Conservation (phyloP, 257 asterid genomes). For the Lycium barbarum region DNA sequence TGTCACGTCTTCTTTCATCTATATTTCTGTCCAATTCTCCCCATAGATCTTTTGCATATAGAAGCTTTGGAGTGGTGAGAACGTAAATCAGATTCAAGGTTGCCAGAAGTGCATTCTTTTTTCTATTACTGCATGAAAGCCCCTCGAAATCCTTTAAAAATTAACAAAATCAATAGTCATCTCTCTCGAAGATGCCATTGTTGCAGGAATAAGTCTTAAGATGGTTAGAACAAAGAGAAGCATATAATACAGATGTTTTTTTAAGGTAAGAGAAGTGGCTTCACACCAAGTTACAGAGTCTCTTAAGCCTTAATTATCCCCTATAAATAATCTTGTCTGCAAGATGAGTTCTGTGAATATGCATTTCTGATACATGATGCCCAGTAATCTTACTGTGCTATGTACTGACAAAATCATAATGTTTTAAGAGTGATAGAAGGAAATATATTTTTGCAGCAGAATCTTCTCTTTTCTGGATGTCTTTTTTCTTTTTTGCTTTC, state of each 20-base stretch:
- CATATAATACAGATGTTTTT: background rate
- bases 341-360: background rate
- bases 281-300: background rate
- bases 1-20: background rate
- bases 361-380: too few species aligned
- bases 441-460: background rate
- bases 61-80: background rate
- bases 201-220: too few species aligned
- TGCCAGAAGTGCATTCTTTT: background rate
- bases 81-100: background rate
- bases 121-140: background rate
- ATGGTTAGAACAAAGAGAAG: too few species aligned
- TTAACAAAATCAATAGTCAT: background rate
- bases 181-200: too few species aligned
- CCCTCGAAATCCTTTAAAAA: background rate
- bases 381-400: background rate
- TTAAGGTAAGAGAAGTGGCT: background rate
- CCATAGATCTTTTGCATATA: background rate
- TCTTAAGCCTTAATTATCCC: background rate
- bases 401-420: background rate
- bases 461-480: background rate
- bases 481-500: background rate
- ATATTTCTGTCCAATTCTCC: too few species aligned
- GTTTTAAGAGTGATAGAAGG: background rate
- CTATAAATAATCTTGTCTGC: background rate